Conservation (phyloP, 83 land plant species). For the Thuja plicata region DNA sequence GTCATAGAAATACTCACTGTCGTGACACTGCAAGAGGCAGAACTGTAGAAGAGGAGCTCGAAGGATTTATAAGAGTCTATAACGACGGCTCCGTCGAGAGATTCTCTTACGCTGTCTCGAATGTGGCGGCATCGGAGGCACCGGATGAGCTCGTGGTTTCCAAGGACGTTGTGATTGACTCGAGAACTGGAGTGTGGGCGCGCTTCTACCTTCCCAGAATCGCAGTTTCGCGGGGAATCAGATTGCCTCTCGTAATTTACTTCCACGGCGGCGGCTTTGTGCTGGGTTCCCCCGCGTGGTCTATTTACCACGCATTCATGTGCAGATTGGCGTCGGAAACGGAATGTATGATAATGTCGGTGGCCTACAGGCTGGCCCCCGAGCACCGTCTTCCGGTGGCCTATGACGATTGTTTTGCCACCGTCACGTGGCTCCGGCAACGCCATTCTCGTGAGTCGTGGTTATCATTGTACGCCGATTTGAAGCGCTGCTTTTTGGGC, state of each 20-base stretch:
- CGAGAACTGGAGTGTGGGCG: not conserved
- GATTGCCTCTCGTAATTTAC: not conserved
- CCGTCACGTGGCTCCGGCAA: not conserved
- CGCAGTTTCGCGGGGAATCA: not conserved
- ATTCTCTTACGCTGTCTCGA: not conserved
- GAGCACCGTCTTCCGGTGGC: not conserved
- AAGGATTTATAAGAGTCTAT: not conserved
- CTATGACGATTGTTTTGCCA: too few relatives aligned
- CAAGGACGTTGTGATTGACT: not conserved
- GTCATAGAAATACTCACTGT: not conserved
- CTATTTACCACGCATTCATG: constrained; percentile 7
- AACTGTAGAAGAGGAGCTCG: constrained; percentile 1
- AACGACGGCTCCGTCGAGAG: not conserved
- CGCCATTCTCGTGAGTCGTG: not conserved
- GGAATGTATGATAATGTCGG: not conserved
- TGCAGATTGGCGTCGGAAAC: constrained; percentile 7
- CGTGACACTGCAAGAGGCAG: not conserved
- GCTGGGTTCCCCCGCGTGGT: not conserved
- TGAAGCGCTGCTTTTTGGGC: not conserved
- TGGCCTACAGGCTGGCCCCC: not conserved
- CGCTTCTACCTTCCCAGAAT: not conserved
- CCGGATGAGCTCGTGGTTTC: not conserved
- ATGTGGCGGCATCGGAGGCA: not conserved
- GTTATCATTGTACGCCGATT: not conserved
- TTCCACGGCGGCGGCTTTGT: constrained; percentile 9